Evolutionary conservation across 2,329 filamentous ascomycete genomes (phyloP), one percentile per base, ranked within the genome.

Genomic region (Penicillium sp.): DNA sequence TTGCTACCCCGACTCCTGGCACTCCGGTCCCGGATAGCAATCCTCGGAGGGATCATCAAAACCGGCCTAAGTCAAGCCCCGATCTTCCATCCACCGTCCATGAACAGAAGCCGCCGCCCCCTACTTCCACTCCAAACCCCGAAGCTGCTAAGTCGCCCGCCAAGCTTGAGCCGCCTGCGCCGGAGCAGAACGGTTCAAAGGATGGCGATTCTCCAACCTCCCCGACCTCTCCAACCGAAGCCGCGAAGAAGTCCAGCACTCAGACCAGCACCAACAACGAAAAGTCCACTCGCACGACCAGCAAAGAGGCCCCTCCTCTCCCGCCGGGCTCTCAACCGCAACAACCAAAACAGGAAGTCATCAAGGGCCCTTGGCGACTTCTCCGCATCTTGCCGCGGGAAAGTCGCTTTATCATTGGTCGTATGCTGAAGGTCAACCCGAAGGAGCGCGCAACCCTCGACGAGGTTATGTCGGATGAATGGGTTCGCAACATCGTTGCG

Each of bases 341-440:
- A 28, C 64, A 62, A 16, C 71, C 71, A 48, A 66, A 69, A 14
- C 87, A 85, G 64, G 88, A 92, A 68, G 83, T 90, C 0, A 95
- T 99, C 62, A 90, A 91, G 65, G 94, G 94, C 0, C 94, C 94
- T 2, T 95, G 92, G 88, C 83, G 94, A 42, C 82, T 99, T 39
- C 77, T 99, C 27, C 84, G 94, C 38, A 78, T 97, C 31, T 78
- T 99, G 9, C 94, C 94, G 0, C 81, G 92, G 53, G 94, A 97
- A 73, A 95, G 88, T 58, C 81, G 94, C 46, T 87, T 92, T 67
- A 91, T 99, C 56, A 88, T 99, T 49, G 87, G 90, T 40, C 82
- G 89, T 51, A 99, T 99, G 94, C 81, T 99, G 31, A 90, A 94
- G 65, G 80, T 96, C 45, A 85, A 96, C 63, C 90, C 92, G 0